Base-by-base conservation (phyloP, 768 basidiomycete species). In the Nidularia pulvinata region DNA sequence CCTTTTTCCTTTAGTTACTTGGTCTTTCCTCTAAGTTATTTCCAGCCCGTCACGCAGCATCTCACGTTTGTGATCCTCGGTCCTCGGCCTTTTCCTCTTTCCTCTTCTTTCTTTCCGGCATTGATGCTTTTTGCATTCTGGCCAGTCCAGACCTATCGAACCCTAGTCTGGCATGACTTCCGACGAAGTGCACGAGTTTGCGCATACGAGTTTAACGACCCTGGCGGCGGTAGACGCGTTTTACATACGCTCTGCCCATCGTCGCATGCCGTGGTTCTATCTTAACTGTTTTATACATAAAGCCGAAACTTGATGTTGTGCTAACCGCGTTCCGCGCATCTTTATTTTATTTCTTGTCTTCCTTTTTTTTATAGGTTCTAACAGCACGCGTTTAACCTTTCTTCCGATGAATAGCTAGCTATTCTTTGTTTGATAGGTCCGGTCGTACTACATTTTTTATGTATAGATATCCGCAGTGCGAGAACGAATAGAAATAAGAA, bases 11-110 rank as follows among this genome's bases (percentile, higher is more conserved):
- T 52, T 37, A 79, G 77, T 79, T 52, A 60, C 51, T 19, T 79
- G 77, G 77, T 47, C 48, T 46, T 74, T 69, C 56, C 55, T 66
- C 53, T 75, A 63, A 69, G 42, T 30, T 32, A 49, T 42, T 35
- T n/a, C 49, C 4, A 14, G 43, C 46, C 33, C 54, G n/a, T 44
- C 57, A 39, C 46, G 33, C 35, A 42, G 54, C 55, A 35, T 45
- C 54, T 54, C 53, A 51, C 53, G 42, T 46, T 50, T 53, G 56
- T 54, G 54, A 53, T 52, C 55, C 50, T 25, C 58, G 33, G 46
- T 50, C 43, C 49, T 51, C 48, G 25, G 45, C 14, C 48, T 49
- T 25, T 30, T n/a, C 22, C 22, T 16, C 45, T n/a, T 30, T 46
- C 13, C 22, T 46, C 45, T 30, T 2, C 25, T 25, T 14, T 3